Base-by-base conservation (phyloP, 257 asterid genomes). In the Lithospermum erythrorhizon region DNA sequence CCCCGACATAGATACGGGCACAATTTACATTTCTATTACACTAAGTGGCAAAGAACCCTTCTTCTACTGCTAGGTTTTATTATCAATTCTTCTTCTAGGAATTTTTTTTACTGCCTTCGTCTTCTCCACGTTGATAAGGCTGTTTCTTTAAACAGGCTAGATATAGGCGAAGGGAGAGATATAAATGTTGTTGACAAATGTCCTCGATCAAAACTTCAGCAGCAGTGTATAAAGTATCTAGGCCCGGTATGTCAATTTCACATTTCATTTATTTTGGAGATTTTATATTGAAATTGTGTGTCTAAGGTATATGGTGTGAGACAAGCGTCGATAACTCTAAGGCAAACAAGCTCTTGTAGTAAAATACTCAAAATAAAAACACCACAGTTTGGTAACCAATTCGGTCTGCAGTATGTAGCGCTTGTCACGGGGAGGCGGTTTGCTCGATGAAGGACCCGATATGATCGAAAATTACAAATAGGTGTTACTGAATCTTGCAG, bases 1-100 rank as follows among this genome's bases (percentile, higher is more conserved):
- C 98, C 98, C 4, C 77, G 98, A 61, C 98, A 90, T 79, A 89
- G 98, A 11, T 90, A 90, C 60, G 98, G 98, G 52, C 98, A 90
- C 79, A 90, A 90, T 72, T 75, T 90, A 19, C 98, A 82, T 78
- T 83, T 90, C 80, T 90, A 90, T 65, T 90, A 90, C 53, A 74
- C 70, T 70, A 83, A 82, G 0, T 90, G 98, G 98, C 84, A 87
- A 77, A 68, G 85, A 90, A 45, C 97, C 97, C 66, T 90, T 90
- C 84, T 87, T 90, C 80, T 90, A 87, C 85, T 90, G 97, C 95
- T 89, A 77, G 61, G 45, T 16, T 51, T 55, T 75, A 55, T 72
- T 35, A 61, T 0, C n/a, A 21, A n/a, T 47, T 58, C 5, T 62
- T 58, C 24, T 15, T 53, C n/a, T 16, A 21, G 0, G 2, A 41